Percentiles rank a stretch among this genome's conserved stretches.
These are phyloP conservation scores for Podospora fimiseda DNA, from an alignment of 495 filamentous ascomycete genomes.

Conservation along the genomic window DNA sequence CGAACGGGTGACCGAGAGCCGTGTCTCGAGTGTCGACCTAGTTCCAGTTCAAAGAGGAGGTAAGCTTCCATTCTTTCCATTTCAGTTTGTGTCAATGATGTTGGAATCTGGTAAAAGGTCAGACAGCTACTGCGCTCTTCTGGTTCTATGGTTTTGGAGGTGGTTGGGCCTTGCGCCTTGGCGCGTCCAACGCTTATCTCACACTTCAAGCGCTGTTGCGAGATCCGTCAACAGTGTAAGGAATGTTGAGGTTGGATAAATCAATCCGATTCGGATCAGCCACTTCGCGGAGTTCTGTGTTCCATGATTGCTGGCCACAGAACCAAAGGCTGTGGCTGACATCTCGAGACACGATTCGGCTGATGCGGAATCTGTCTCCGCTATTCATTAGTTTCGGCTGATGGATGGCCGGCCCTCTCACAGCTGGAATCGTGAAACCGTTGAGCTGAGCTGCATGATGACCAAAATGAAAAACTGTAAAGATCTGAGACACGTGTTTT, in stretches of 20 bases:
- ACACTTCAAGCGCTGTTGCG: constrained; percentile 10
- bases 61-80: constrained; percentile 9
- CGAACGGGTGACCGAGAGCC: not conserved
- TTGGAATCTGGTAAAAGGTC: constrained; percentile 59
- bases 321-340: constrained; percentile 33
- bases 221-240: constrained; percentile 16
- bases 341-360: constrained; percentile 7
- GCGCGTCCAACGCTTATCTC: constrained; percentile 23
- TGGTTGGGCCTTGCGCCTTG: constrained; percentile 17
- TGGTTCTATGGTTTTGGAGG: constrained; percentile 38
- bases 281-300: constrained; percentile 24
- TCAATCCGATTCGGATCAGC: constrained; percentile 13
- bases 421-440: constrained; percentile 25
- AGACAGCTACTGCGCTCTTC: constrained; percentile 36
- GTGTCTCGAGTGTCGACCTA: no score
- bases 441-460: constrained; percentile 27
- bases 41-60: no score
- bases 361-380: not conserved
- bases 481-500: constrained; percentile 31
- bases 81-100: constrained; percentile 45
- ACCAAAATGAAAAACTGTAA: constrained; percentile 30
- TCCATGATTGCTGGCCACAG: constrained; percentile 9
- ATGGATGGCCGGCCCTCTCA: constrained; percentile 8
- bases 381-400: constrained; percentile 1
- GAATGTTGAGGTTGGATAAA: constrained; percentile 13